These are phyloP conservation scores for Leptographium radiaticola DNA, from an alignment of 2,329 filamentous ascomycete species.

Conservation along the genomic window DNA sequence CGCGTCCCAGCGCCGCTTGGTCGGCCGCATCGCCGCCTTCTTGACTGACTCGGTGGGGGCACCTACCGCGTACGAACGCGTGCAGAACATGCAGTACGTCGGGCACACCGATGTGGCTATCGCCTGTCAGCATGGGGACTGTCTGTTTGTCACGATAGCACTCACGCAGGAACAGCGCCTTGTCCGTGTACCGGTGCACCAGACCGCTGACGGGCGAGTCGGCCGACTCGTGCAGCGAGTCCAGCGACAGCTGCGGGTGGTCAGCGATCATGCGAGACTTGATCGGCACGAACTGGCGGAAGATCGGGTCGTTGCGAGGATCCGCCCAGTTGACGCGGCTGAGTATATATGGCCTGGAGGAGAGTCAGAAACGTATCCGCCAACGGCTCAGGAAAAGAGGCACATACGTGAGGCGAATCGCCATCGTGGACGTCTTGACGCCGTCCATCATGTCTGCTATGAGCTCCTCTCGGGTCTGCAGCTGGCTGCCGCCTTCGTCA, in stretches of 20 bases:
- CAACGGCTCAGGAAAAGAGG: not conserved
- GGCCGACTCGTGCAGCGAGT: slow-evolving; percentile 43
- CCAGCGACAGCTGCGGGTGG: slow-evolving; percentile 39
- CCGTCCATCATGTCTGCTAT: slow-evolving; percentile 40
- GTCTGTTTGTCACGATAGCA: not conserved
- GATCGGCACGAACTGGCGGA: slow-evolving; percentile 47
- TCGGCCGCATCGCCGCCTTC: slow-evolving; percentile 28
- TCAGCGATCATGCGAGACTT: slow-evolving; percentile 38
- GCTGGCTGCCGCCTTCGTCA: slow-evolving; percentile 16
- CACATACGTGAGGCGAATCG: slow-evolving; percentile 39
- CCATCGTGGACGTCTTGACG: slow-evolving; percentile 42
- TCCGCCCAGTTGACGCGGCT: slow-evolving; percentile 46
- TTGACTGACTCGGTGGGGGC: slow-evolving; percentile 37
- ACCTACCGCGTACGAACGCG: slow-evolving; percentile 46
- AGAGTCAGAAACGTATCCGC: not conserved
- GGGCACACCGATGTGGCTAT: slow-evolving; percentile 46
- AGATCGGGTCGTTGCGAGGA: slow-evolving; percentile 44
- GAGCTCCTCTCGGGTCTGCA: slow-evolving; percentile 37
- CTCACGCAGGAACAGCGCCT: slow-evolving; percentile 47
- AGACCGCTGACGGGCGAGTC: slow-evolving; percentile 44
- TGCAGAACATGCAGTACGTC: slow-evolving; percentile 51
- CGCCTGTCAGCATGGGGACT: not conserved
- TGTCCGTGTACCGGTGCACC: slow-evolving; percentile 52
- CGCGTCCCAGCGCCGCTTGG: slow-evolving; percentile 34
- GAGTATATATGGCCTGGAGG: slow-evolving; percentile 39